These are phyloP conservation scores for Davidsoniella virescens DNA, from an alignment of 2,329 filamentous ascomycete species.

Conservation along the genomic window DNA sequence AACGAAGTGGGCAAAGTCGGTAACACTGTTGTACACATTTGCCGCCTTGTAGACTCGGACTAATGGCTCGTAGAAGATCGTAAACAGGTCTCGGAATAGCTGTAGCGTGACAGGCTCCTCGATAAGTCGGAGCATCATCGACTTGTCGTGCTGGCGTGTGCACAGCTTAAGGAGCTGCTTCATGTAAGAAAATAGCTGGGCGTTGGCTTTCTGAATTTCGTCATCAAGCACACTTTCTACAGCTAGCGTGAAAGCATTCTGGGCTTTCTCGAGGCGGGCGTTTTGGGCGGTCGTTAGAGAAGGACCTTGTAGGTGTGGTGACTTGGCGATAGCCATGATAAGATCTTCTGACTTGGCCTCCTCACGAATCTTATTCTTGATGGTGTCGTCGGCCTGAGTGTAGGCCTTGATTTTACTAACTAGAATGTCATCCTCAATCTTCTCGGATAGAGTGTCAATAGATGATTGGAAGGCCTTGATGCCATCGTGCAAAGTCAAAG, in stretches of 20 bases:
- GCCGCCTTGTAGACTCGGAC: slow-evolving; percentile 96
- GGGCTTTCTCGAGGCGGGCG: slow-evolving; percentile 78
- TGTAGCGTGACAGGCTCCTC: slow-evolving; percentile 96
- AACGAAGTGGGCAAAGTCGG: slow-evolving; percentile 83
- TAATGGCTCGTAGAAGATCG: slow-evolving; percentile 95
- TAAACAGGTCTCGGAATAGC: slow-evolving; percentile 88
- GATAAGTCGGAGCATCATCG: slow-evolving; percentile 90
- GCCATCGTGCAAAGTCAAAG: slow-evolving; percentile 76
- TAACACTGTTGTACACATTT: slow-evolving; percentile 94
- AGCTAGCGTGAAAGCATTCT: slow-evolving; percentile 88
- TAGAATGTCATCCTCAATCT: slow-evolving; percentile 68
- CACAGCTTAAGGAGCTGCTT: slow-evolving; percentile 91
- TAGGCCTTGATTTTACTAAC: slow-evolving; percentile 71
- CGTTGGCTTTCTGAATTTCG: slow-evolving; percentile 73
- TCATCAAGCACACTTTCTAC: slow-evolving; percentile 77
- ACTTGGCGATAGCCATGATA: slow-evolving; percentile 69
- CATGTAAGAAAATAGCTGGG: slow-evolving; percentile 81
- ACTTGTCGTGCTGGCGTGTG: slow-evolving; percentile 82
- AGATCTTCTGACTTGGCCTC: slow-evolving; percentile 62
- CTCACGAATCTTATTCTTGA: slow-evolving; percentile 57
- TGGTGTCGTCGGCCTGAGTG: slow-evolving; percentile 53
- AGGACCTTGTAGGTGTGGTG: slow-evolving; percentile 52
- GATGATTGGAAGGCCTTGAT: slow-evolving; percentile 74
- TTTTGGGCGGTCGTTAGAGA: slow-evolving; percentile 60
- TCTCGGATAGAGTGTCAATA: slow-evolving; percentile 59